A percentile compares a stretch with the other conserved stretches of the same genome.
Conservation (phyloP, 306 rosid genomes). For the Oemleria cerasiformis region DNA sequence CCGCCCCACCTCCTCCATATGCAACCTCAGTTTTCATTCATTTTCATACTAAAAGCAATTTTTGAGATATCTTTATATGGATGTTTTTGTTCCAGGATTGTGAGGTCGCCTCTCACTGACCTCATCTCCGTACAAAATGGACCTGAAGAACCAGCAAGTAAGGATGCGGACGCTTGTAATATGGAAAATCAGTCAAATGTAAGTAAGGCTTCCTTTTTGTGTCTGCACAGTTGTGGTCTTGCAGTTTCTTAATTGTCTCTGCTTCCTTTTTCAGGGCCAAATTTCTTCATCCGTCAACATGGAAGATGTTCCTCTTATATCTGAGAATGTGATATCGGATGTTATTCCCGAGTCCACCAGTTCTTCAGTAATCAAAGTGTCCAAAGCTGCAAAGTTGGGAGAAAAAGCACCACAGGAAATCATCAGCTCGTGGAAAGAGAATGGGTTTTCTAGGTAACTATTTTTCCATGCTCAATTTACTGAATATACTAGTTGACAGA, state of each 20-base stretch:
- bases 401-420: constrained; percentile 63
- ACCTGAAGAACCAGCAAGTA: constrained; percentile 31
- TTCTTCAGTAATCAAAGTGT: constrained; percentile 34
- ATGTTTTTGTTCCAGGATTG: constrained; percentile 48
- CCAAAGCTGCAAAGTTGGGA: constrained; percentile 69
- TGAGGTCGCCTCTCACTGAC: constrained; percentile 57
- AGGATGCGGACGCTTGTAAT: constrained; percentile 33
- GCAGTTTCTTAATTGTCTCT: constrained; percentile 9
- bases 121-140: constrained; percentile 45
- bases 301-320: constrained; percentile 42
- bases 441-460: constrained; percentile 84
- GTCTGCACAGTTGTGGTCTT: constrained; percentile 10
- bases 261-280: constrained; percentile 46
- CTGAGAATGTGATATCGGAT: constrained; percentile 41
- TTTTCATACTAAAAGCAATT: not conserved
- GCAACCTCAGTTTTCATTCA: not conserved
- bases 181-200: constrained; percentile 51
- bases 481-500: not conserved
- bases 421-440: constrained; percentile 69
- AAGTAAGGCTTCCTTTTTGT: constrained; percentile 27
- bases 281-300: constrained; percentile 24
- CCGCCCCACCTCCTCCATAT: not conserved
- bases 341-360: constrained; percentile 29
- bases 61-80: not conserved
- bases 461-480: constrained; percentile 1